Conservation (phyloP, 805 yeast genomes). For the Ogataea saltuana region DNA sequence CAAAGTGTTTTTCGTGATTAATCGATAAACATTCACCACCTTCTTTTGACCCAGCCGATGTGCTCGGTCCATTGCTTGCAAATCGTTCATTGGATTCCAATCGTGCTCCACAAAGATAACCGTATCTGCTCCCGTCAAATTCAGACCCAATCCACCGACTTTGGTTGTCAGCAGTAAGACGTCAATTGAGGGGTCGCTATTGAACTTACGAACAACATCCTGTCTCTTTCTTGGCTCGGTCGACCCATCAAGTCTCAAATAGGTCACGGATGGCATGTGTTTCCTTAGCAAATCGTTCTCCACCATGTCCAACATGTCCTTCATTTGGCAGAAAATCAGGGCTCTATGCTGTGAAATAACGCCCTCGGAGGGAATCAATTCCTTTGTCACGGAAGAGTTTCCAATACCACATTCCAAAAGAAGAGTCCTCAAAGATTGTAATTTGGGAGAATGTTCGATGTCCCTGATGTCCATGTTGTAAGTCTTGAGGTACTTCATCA, state of each 20-base stretch:
- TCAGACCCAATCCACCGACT: constrained; percentile 98
- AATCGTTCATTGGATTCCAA: constrained; percentile 99
- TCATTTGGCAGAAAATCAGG: constrained; percentile 90
- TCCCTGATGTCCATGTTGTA: constrained; percentile 64
- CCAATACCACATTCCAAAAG: constrained; percentile 94
- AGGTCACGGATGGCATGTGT: constrained; percentile 87
- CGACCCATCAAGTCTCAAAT: constrained; percentile 92
- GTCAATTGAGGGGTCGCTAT: constrained; percentile 96
- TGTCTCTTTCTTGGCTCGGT: constrained; percentile 93
- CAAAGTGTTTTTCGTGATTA: constrained; percentile 88
- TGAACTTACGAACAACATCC: constrained; percentile 85
- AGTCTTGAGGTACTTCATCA: constrained; percentile 57
- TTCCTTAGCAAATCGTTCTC: constrained; percentile 83
- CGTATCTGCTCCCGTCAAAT: constrained; percentile 97
- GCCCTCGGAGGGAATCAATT: constrained; percentile 38
- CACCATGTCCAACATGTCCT: constrained; percentile 96
- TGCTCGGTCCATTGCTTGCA: constrained; percentile 99
- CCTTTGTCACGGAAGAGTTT: constrained; percentile 35
- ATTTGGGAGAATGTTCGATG: constrained; percentile 87
- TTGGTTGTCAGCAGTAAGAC: constrained; percentile 89
- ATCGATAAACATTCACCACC: constrained; percentile 93
- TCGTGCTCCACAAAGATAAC: constrained; percentile 99
- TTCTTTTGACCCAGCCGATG: constrained; percentile 97
- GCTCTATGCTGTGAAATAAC: constrained; percentile 94
- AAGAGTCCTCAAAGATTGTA: constrained; percentile 76